These are phyloP conservation scores for Mesotaenium endlicherianum DNA, from an alignment of 139 green algal genomes.

Conservation along the genomic window DNA sequence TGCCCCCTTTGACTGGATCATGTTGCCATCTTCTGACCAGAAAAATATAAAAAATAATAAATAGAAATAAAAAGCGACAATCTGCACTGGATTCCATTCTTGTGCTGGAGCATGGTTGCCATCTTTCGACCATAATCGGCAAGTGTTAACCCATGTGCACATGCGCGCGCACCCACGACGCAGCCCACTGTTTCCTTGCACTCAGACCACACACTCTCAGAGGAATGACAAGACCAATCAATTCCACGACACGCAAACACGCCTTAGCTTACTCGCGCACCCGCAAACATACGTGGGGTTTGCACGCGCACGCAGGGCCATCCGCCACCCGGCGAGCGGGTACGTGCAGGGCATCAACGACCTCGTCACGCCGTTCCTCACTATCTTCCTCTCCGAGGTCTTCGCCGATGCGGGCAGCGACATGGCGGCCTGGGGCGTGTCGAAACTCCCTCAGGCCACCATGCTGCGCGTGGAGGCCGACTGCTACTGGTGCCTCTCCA, in stretches of 20 bases:
- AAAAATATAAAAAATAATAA: too few relatives aligned
- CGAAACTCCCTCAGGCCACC: constrained; percentile 27
- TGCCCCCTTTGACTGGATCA: too few relatives aligned
- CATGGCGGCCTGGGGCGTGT: constrained; percentile 45
- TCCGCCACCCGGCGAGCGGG: constrained; percentile 48
- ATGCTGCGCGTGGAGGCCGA: constrained; percentile 75
- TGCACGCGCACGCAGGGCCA: constrained; percentile 15
- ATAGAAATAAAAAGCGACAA: too few relatives aligned
- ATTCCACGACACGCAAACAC: too few relatives aligned
- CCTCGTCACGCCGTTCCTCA: constrained; percentile 92
- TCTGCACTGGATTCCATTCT: too few relatives aligned
- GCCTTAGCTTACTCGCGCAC: neutral
- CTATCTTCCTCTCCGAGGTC: constrained; percentile 83
- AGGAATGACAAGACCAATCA: neutral
- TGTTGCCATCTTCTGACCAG: too few relatives aligned
- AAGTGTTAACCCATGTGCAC: too few relatives aligned
- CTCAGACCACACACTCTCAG: neutral
- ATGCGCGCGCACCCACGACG: too few relatives aligned
- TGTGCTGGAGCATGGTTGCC: too few relatives aligned
- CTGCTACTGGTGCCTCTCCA: constrained; percentile 94
- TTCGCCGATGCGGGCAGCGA: constrained; percentile 57
- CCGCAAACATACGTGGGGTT: neutral
- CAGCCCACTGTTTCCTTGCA: neutral
- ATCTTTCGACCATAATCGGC: too few relatives aligned
- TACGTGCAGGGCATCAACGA: constrained; percentile 94